phyloP scores from a whole-genome alignment of 2,329 filamentous ascomycete species.

The Colletotrichum sublineola region DNA sequence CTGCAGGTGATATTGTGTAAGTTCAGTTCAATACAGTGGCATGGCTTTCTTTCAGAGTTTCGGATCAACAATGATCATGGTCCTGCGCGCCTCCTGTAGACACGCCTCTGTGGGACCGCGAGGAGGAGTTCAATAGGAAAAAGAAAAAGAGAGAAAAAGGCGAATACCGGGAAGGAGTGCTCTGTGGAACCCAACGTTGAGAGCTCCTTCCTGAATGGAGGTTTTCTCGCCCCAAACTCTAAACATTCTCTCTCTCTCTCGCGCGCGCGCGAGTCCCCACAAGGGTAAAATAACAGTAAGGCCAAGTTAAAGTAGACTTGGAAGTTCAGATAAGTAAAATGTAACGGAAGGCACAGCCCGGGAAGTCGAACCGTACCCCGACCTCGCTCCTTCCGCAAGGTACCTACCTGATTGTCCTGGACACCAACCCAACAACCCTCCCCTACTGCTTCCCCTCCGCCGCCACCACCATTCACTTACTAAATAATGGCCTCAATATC shows the following conservation, averaged over 20 bases:
- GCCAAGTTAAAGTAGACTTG: neutral
- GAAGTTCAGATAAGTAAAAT: neutral
- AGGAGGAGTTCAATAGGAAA: neutral
- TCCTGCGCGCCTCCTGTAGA: conserved; percentile 4
- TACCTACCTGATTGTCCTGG: neutral
- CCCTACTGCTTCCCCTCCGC: neutral
- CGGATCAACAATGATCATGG: neutral
- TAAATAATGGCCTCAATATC: neutral
- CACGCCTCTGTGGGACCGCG: conserved; percentile 13
- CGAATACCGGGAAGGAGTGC: conserved; percentile 1
- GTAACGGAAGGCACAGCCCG: neutral
- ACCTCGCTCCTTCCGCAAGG: neutral
- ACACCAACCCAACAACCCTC: neutral
- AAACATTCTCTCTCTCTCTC: neutral
- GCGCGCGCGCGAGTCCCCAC: neutral
- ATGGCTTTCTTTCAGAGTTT: conserved; percentile 16
- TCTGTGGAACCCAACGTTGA: conserved; percentile 1
- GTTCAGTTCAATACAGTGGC: conserved; percentile 11
- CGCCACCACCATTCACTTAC: neutral
- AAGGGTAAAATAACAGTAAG: neutral
- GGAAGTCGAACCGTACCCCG: neutral
- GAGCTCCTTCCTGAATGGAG: conserved; percentile 12
- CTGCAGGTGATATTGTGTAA: conserved; percentile 26
- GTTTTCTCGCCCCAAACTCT: neutral
- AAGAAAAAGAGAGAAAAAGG: neutral